Evolutionary conservation across 441 rosid species (phyloP), one percentile per base, ranked within the genome.

Genomic region (Capsella rubella): DNA sequence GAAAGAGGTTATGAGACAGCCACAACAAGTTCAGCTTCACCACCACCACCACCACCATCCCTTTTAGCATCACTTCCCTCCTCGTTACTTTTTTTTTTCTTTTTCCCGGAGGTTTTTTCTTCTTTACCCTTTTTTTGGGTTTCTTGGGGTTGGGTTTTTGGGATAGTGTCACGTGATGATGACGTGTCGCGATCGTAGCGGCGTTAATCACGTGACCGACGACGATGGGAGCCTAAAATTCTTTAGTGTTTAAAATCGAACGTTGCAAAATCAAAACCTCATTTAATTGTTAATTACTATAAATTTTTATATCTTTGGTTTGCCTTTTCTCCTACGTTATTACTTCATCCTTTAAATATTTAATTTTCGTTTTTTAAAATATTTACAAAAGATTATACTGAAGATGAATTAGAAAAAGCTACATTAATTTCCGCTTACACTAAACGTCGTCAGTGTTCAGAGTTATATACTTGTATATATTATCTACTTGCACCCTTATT

Each of bases 1-100:
- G 58, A 85, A 85, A 60, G 96, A 90, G 37, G 64, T 84, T 81
- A 51, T 78, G 77, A 67, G 80, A 62, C 71, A 69, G 21, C 78
- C 73, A 51, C 68, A 31, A 7, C 80, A 64, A 21, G 72, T 71
- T 25, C 76, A 64, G 6, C 80, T 71, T 71, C 72, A 77, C 52
- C 72, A 77, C 39, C 64, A 76, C 39, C 64, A 76, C 31, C 64
- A 70, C 43, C 74, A 76, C 32, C 80, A 76, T 18, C 47, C 67
- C 27, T 77, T 71, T 71, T 71, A 77, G 76, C 42, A 35, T 27
- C 50, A 12, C 7, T 11, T 8, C 46, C 45, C 29, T 58, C 46
- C 11, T 14, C 72, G 68, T 51, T 40, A n/a, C 52, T 64, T 54
- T 27, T 70, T 71, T 3, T 54, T 27, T 70, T 62, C 1, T 21